phyloP scores from a whole-genome alignment of 225 moss, liverwort and hornwort genomes.

The Physcomitrium patens region DNA sequence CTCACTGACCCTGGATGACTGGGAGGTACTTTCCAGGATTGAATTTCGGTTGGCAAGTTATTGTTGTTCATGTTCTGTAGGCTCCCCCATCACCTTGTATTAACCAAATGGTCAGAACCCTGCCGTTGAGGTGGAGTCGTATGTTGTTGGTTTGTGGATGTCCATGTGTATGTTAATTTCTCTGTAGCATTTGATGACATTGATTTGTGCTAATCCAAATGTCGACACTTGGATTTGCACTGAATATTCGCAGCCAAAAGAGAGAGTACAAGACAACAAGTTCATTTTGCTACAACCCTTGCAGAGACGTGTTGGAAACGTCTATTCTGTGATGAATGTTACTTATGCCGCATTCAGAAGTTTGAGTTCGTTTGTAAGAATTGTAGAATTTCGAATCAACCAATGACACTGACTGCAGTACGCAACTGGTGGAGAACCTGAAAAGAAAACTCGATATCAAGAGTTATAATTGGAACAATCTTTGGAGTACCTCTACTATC shows the following conservation, averaged over 20 bases:
- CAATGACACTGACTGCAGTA: slow-evolving; percentile 14
- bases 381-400: too few species aligned
- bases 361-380: too few species aligned
- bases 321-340: neutral
- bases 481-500: slow-evolving; percentile 39
- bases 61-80: neutral
- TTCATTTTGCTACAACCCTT: slow-evolving; percentile 51
- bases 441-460: slow-evolving; percentile 33
- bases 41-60: neutral
- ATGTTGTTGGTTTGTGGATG: slow-evolving; percentile 9
- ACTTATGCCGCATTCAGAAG: neutral
- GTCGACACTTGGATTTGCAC: neutral
- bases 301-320: slow-evolving; percentile 34
- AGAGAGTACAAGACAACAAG: slow-evolving; percentile 37
- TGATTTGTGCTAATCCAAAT: too few species aligned
- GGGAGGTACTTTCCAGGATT: slow-evolving; percentile 60
- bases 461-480: slow-evolving; percentile 42
- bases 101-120: neutral
- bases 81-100: neutral
- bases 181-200: too few species aligned
- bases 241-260: slow-evolving; percentile 37
- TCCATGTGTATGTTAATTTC: neutral
- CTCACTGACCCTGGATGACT: slow-evolving; percentile 49
- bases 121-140: neutral
- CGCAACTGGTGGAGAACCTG: neutral